Evolutionary conservation across 306 rosid species (phyloP).

Genomic region (Glycine latifolia): DNA sequence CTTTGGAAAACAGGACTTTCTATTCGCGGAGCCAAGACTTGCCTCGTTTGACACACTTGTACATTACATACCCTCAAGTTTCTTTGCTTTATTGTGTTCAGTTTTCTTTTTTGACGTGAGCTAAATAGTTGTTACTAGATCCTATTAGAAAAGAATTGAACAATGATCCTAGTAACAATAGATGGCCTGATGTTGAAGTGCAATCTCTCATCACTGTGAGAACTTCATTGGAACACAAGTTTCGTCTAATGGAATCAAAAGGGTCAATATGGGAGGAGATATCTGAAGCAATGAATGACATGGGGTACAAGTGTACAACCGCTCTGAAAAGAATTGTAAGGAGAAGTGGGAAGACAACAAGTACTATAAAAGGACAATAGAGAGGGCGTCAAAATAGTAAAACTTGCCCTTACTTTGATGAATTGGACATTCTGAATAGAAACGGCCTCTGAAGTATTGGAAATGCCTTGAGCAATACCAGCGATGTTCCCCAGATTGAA

Average conservation of each 20-base stretch:
- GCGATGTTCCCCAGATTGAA: constrained; percentile 48
- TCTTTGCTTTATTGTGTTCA: not conserved
- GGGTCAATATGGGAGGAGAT: constrained; percentile 86
- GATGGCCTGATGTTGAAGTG: constrained; percentile 85
- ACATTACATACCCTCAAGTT: not conserved
- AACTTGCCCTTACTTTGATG: constrained; percentile 71
- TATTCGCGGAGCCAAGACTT: not conserved
- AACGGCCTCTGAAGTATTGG: constrained; percentile 58
- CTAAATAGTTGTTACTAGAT: too few relatives aligned
- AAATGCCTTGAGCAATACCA: constrained; percentile 45
- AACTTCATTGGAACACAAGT: constrained; percentile 63
- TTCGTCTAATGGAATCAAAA: constrained; percentile 53
- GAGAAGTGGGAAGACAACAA: constrained; percentile 95
- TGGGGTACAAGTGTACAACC: constrained; percentile 57
- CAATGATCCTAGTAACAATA: constrained; percentile 52
- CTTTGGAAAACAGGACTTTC: not conserved
- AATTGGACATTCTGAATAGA: constrained; percentile 67
- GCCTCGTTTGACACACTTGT: not conserved
- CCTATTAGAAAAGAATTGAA: constrained; percentile 42
- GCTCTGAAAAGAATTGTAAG: constrained; percentile 76
- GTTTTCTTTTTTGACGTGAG: too few relatives aligned
- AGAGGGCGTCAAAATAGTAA: constrained; percentile 55
- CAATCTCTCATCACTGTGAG: constrained; percentile 70
- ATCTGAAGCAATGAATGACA: constrained; percentile 58
- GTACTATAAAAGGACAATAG: constrained; percentile 68